Conservation (phyloP, 371 early-diverging fungal species). For the Basidiobolus meristosporus region DNA sequence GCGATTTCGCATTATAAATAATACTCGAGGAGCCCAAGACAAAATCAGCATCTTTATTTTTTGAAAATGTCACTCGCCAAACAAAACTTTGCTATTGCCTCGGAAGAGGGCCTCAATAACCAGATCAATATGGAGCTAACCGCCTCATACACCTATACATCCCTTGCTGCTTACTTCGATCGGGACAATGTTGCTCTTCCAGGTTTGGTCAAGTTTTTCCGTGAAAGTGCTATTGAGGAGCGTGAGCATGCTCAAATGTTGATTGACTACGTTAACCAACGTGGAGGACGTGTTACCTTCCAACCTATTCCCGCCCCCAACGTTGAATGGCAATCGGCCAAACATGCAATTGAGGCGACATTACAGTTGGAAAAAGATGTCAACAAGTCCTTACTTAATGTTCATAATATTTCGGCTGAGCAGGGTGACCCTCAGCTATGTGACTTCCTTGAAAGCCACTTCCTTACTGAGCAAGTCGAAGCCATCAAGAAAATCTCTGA, state of each 20-base stretch:
- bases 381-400: slow-evolving; percentile 32
- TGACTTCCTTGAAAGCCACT: slow-evolving; percentile 30
- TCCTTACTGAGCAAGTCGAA: slow-evolving; percentile 41
- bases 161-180: slow-evolving; percentile 33
- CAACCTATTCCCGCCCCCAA: slow-evolving; percentile 14
- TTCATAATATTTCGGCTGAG: slow-evolving; percentile 22
- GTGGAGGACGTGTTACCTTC: slow-evolving; percentile 30
- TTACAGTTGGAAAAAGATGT: slow-evolving; percentile 48
- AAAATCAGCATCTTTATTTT: too few relatives aligned
- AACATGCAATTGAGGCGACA: slow-evolving; percentile 37
- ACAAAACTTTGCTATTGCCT: slow-evolving; percentile 38
- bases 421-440: slow-evolving; percentile 28
- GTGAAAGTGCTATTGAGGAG: slow-evolving; percentile 26
- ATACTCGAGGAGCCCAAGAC: too few relatives aligned
- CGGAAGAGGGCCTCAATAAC: slow-evolving; percentile 42
- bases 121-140: slow-evolving; percentile 36
- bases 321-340: slow-evolving; percentile 39
- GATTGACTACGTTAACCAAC: slow-evolving; percentile 33
- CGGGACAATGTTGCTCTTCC: slow-evolving; percentile 29
- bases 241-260: slow-evolving; percentile 31
- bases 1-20: too few relatives aligned
- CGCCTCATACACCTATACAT: slow-evolving; percentile 33
- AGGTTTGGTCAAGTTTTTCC: slow-evolving; percentile 36
- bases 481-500: slow-evolving; percentile 42
- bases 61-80: slow-evolving; percentile 40